Conservation (phyloP, 2,329 filamentous ascomycete species). For the Phyllosticta citribraziliensis region DNA sequence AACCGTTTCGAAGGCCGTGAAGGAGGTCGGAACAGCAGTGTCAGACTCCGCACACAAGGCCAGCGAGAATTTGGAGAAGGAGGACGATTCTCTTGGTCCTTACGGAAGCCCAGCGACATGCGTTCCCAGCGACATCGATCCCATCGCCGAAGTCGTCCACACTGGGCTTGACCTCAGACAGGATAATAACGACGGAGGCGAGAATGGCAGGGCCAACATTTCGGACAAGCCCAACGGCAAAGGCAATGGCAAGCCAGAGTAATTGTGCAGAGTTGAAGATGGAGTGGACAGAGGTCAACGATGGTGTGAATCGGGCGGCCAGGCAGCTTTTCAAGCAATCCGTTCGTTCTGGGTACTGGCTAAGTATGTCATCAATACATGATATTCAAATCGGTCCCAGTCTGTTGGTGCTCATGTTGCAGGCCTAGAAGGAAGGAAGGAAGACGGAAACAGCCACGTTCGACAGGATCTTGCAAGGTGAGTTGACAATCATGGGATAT, state of each 20-base stretch:
- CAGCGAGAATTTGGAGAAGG: slow-evolving; percentile 1
- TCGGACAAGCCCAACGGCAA: neutral
- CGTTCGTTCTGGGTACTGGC: no score
- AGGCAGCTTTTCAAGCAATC: no score
- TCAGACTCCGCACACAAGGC: slow-evolving; percentile 10
- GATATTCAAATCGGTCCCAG: no score
- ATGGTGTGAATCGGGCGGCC: no score
- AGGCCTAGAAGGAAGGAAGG: no score
- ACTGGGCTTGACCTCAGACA: slow-evolving; percentile 10
- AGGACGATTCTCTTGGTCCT: slow-evolving; percentile 17
- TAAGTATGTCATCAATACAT: no score
- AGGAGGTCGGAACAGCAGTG: slow-evolving; percentile 6
- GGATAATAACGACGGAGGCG: slow-evolving; percentile 1
- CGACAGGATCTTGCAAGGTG: no score
- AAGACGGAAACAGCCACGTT: no score
- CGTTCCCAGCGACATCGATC: slow-evolving; percentile 24
- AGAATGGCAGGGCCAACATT: neutral
- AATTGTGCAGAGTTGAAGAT: neutral
- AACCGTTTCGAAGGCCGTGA: neutral
- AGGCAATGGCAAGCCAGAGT: neutral
- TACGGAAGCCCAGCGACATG: slow-evolving; percentile 24
- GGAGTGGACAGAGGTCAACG: neutral
- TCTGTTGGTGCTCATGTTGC: no score
- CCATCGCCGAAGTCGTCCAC: slow-evolving; percentile 21
- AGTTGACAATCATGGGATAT: no score